These are phyloP conservation scores for Coprinopsis strossmayeri DNA, from an alignment of 768 basidiomycete species.

Conservation along the genomic window DNA sequence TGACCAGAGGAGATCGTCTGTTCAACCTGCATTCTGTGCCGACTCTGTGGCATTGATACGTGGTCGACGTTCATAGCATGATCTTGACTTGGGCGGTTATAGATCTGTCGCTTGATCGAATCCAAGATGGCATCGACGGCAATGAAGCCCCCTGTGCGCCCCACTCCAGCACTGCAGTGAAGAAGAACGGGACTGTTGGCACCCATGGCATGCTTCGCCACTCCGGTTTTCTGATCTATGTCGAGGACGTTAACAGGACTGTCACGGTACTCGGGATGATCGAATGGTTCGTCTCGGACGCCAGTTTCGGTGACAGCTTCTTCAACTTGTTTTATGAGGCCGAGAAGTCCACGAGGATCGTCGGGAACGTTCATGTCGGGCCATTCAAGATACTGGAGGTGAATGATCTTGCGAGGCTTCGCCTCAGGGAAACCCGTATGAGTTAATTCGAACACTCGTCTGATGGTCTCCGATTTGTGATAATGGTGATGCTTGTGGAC, in stretches of 20 bases:
- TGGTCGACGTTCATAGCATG: constrained; percentile 27
- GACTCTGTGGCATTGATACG: background rate
- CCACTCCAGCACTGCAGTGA: constrained; percentile 94
- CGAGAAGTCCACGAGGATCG: constrained; percentile 67
- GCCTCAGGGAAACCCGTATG: constrained; percentile 54
- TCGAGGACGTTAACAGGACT: constrained; percentile 20
- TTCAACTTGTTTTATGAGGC: constrained; percentile 69
- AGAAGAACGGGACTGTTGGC: constrained; percentile 58
- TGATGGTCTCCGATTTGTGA: constrained; percentile 32
- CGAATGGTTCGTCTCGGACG: constrained; percentile 9
- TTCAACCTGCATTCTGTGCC: background rate
- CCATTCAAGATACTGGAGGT: constrained; percentile 93
- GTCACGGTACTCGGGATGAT: constrained; percentile 12
- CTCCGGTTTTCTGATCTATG: constrained; percentile 49
- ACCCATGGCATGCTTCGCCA: constrained; percentile 46
- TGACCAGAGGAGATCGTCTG: constrained; percentile 9
- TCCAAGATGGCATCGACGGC: constrained; percentile 84
- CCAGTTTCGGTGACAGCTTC: constrained; percentile 31
- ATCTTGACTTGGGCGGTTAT: constrained; percentile 9
- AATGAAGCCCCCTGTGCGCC: constrained; percentile 91
- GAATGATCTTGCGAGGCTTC: constrained; percentile 63
- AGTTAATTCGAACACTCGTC: constrained; percentile 62
- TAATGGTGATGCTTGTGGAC: constrained; percentile 18
- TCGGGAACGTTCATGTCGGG: constrained; percentile 95
- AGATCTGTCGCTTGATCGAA: constrained; percentile 56